phyloP scores from a whole-genome alignment of 179 eudicot genomes.

The Silene coronaria region DNA sequence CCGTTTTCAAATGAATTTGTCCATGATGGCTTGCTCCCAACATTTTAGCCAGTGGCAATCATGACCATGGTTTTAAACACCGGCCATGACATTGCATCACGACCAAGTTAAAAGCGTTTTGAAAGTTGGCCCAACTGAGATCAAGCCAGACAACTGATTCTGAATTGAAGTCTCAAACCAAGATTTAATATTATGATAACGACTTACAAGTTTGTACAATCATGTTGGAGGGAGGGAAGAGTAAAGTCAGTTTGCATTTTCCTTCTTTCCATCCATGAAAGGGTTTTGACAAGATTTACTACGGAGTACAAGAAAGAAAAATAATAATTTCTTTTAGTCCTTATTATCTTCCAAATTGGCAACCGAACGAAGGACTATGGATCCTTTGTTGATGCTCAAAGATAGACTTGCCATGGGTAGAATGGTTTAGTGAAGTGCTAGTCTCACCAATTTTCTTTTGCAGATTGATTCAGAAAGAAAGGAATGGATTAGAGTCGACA shows the following conservation, averaged over 20 bases:
- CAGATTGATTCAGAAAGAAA: conserved; percentile 53
- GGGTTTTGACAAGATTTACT: not conserved
- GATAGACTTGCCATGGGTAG: not conserved
- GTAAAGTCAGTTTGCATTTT: not conserved
- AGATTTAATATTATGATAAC: not conserved
- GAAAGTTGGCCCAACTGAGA: not conserved
- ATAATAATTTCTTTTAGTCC: not conserved
- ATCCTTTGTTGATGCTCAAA: not conserved
- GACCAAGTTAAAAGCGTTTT: not conserved
- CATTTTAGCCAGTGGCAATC: not conserved
- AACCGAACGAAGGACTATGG: not conserved
- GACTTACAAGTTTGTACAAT: not conserved
- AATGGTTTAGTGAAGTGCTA: not conserved
- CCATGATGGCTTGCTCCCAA: not conserved
- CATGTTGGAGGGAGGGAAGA: not conserved
- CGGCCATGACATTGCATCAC: not conserved
- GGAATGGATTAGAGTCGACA: conserved; percentile 69
- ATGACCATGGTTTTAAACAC: not conserved
- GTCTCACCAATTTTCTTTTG: conserved; percentile 23
- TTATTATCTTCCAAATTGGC: not conserved
- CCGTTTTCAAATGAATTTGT: not conserved
- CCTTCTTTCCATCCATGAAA: not conserved
- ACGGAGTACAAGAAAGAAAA: not conserved
- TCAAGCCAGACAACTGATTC: not conserved
- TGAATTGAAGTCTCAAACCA: not conserved